A percentile compares a stretch with the other conserved stretches of the same genome.
Conservation (phyloP, 208 protist genomes). For the Novymonas esmeraldas region DNA sequence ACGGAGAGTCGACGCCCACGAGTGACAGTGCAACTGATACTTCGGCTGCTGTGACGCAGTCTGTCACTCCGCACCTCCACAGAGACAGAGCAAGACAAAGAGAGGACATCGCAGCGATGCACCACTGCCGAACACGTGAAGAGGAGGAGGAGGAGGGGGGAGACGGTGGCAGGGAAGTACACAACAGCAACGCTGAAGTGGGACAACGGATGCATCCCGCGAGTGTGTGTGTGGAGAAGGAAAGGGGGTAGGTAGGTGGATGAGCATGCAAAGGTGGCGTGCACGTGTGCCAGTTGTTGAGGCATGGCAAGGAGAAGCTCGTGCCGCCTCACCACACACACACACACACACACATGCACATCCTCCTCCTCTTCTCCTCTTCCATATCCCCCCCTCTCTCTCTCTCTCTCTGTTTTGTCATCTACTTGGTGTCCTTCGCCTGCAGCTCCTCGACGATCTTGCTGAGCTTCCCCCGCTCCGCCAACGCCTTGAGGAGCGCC, state of each 20-base stretch:
- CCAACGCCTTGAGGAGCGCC: conserved; percentile 92
- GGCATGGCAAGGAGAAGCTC: neutral
- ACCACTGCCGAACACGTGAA: no score
- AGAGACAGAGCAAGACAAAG: neutral
- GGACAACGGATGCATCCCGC: no score
- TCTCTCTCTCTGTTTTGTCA: neutral
- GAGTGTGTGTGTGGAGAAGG: no score
- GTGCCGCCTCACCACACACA: neutral
- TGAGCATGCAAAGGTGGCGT: no score
- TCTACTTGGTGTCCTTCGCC: conserved; percentile 14
- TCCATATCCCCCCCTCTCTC: neutral
- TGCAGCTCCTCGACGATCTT: conserved; percentile 42
- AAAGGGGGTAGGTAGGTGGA: no score
- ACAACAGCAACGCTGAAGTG: neutral
- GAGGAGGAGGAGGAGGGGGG: neutral
- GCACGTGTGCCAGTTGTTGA: no score
- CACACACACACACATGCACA: neutral
- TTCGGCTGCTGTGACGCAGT: no score
- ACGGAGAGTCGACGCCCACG: no score
- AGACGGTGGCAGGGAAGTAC: neutral
- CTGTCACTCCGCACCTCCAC: neutral
- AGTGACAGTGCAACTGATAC: no score
- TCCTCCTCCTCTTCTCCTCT: neutral
- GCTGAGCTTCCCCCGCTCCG: conserved; percentile 90
- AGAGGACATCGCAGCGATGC: no score